These are phyloP conservation scores for Penicillium brasilianum DNA, from an alignment of 2,329 filamentous ascomycete genomes.

Conservation along the genomic window DNA sequence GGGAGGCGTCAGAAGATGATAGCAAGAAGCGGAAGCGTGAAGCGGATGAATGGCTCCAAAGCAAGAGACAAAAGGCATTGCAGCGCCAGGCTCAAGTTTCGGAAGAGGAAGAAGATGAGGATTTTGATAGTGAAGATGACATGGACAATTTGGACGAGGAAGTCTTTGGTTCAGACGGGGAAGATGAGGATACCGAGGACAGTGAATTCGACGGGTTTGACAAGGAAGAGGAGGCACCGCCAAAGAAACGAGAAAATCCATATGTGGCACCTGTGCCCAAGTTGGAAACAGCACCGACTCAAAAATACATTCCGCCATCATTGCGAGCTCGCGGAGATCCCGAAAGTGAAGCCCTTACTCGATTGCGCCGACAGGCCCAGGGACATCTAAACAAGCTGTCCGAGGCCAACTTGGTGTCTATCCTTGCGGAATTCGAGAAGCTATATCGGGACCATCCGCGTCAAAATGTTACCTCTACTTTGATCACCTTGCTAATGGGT, in stretches of 20 bases:
- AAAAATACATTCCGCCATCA: conserved; percentile 86
- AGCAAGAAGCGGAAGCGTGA: conserved; percentile 65
- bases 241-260: conserved; percentile 75
- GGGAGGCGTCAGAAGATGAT: conserved; percentile 58
- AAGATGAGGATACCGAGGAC: conserved; percentile 44
- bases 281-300: conserved; percentile 56
- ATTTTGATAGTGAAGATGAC: conserved; percentile 40
- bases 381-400: conserved; percentile 92
- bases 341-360: conserved; percentile 69
- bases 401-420: conserved; percentile 84
- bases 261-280: conserved; percentile 73
- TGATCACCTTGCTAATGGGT: conserved; percentile 78
- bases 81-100: conserved; percentile 29
- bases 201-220: conserved; percentile 45
- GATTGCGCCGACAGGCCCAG: conserved; percentile 79
- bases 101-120: conserved; percentile 22
- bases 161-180: conserved; percentile 29
- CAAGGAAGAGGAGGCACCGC: conserved; percentile 47
- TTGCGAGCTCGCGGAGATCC: conserved; percentile 68
- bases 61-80: conserved; percentile 61
- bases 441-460: conserved; percentile 83
- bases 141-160: conserved; percentile 40
- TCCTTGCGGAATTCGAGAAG: conserved; percentile 79
- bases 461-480: conserved; percentile 81
- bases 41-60: conserved; percentile 64